A percentile compares a stretch with the other conserved stretches of the same genome.
Evolutionary conservation across 345 rosid genomes (phyloP).

Genomic region (Gossypium australe): DNA sequence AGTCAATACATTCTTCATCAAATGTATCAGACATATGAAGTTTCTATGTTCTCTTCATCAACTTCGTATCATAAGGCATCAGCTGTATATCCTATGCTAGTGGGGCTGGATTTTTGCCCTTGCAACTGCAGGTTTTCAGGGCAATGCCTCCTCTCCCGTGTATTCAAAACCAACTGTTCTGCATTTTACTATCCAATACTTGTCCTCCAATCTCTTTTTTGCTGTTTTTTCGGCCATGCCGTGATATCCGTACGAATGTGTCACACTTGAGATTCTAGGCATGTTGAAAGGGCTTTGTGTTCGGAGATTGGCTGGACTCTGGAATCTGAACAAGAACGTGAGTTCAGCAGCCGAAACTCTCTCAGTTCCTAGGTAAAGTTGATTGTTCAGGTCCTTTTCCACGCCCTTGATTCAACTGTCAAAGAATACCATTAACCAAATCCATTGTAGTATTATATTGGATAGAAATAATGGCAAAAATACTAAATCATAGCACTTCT

Average conservation of each 20-base stretch:
- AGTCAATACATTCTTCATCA: neutral
- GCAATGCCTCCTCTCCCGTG: neutral
- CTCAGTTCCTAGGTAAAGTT: constrained; percentile 7
- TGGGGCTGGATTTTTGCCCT: neutral
- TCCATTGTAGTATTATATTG: neutral
- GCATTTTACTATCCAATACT: constrained; percentile 26
- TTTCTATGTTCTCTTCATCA: neutral
- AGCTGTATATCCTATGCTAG: neutral
- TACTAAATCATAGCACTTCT: neutral
- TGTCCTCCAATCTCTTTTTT: constrained; percentile 13
- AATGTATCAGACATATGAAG: neutral
- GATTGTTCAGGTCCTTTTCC: constrained; percentile 25
- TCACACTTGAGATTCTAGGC: neutral
- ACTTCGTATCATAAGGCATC: neutral
- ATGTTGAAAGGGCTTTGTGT: neutral
- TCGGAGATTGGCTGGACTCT: neutral
- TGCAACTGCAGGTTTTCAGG: neutral
- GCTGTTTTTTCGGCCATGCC: constrained; percentile 1
- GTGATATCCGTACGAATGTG: neutral
- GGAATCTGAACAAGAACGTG: neutral
- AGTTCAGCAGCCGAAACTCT: neutral
- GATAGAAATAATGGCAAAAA: neutral
- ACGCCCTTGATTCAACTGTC: constrained; percentile 33
- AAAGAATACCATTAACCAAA: neutral
- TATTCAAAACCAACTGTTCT: constrained; percentile 10